Conservation (phyloP, 139 green algal species). For the Mesotaenium endlicherianum region DNA sequence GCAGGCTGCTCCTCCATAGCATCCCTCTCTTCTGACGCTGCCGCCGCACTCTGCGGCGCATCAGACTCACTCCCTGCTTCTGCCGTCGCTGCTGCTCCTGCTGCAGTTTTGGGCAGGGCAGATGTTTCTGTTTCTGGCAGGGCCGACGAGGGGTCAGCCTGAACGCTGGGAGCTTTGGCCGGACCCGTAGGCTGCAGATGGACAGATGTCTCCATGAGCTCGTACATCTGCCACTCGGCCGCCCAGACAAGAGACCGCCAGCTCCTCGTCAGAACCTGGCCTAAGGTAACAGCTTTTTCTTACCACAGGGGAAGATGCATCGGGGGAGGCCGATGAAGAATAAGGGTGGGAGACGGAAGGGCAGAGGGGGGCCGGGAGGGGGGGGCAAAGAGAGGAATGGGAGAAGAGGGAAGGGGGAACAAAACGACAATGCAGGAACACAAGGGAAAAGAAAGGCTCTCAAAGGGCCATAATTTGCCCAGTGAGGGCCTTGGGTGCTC, state of each 20-base stretch:
- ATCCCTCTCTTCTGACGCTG: neutral
- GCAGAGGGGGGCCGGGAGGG: neutral
- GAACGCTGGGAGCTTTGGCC: neutral
- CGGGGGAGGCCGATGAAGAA: neutral
- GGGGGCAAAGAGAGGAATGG: neutral
- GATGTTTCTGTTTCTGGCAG: neutral
- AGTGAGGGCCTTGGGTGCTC: neutral
- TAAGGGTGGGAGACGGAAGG: neutral
- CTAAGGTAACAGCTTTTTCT: neutral
- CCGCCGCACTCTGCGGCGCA: neutral
- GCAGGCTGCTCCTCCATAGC: neutral
- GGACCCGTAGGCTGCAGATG: neutral
- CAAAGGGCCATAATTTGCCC: neutral
- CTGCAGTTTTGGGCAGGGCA: neutral
- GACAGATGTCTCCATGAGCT: conserved; percentile 35
- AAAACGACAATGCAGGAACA: too few relatives aligned
- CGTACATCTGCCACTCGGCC: neutral
- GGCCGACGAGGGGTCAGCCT: neutral
- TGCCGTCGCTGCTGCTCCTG: neutral
- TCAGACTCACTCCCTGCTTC: neutral
- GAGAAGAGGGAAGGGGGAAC: neutral
- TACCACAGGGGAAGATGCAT: neutral
- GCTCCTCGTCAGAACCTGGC: neutral
- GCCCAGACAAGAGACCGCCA: neutral
- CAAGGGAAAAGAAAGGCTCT: neutral